phyloP scores from a whole-genome alignment of 2,329 filamentous ascomycete genomes.

The Exophiala mesophila region DNA sequence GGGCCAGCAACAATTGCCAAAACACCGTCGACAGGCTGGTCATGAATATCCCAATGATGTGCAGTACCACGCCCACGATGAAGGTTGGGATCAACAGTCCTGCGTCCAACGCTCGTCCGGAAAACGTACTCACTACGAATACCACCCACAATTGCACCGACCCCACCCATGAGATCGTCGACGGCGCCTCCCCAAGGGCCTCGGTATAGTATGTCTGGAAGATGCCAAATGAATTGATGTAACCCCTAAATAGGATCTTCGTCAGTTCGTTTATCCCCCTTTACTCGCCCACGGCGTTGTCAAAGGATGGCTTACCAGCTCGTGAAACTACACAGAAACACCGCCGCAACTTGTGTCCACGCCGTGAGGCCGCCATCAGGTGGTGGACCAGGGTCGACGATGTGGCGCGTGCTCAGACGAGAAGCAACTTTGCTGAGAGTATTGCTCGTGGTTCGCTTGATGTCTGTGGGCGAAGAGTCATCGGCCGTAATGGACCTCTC shows the following conservation, averaged over 20 bases:
- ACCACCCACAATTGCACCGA: constrained; percentile 47
- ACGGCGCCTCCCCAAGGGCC: constrained; percentile 38
- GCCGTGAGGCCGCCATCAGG: constrained; percentile 42
- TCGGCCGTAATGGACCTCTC: too few relatives aligned
- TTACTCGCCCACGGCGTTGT: too few relatives aligned
- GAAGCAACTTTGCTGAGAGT: constrained; percentile 15
- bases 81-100: constrained; percentile 46
- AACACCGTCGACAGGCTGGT: constrained; percentile 45
- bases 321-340: constrained; percentile 52
- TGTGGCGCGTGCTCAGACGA: constrained; percentile 17
- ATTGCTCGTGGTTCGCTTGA: constrained; percentile 17
- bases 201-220: constrained; percentile 52
- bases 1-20: constrained; percentile 47
- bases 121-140: constrained; percentile 48
- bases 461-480: constrained; percentile 5
- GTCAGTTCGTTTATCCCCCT: too few relatives aligned
- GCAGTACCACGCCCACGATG: constrained; percentile 40
- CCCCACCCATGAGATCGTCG: constrained; percentile 50
- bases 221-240: constrained; percentile 52
- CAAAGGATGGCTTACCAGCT: constrained; percentile 41
- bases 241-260: constrained; percentile 29
- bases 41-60: constrained; percentile 48
- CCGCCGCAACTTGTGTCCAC: constrained; percentile 53
- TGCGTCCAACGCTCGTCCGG: constrained; percentile 49
- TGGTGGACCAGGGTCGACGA: constrained; percentile 20